Percentiles rank a stretch among this genome's conserved stretches.
These are phyloP conservation scores for Coniferiporia weirii DNA, from an alignment of 1,284 basidiomycete species.

Conservation along the genomic window DNA sequence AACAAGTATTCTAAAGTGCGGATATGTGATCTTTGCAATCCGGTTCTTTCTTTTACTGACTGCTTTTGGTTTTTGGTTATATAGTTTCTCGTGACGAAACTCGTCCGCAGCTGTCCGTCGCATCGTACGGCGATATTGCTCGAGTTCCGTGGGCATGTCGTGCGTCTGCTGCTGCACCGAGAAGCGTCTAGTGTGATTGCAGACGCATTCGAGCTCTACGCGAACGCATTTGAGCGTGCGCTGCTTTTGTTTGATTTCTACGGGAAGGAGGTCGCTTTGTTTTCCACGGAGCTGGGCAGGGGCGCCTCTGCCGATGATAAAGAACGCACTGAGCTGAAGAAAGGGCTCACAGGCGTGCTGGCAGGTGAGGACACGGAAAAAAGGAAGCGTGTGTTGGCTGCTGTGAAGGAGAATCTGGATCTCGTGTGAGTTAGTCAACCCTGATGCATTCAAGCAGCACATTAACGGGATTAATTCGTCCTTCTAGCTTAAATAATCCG, in stretches of 20 bases:
- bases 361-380: conserved; percentile 60
- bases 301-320: conserved; percentile 46
- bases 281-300: conserved; percentile 34
- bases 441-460: neutral
- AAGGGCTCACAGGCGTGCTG: conserved; percentile 62
- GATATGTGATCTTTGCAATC: conserved; percentile 4
- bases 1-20: conserved; percentile 84
- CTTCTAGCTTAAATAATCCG: conserved; percentile 74
- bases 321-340: conserved; percentile 58
- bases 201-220: conserved; percentile 82
- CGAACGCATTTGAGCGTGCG: conserved; percentile 76
- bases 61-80: neutral
- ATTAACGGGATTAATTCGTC: neutral
- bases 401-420: conserved; percentile 68
- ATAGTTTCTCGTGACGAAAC: conserved; percentile 80
- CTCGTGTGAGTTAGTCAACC: conserved; percentile 55
- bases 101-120: conserved; percentile 71
- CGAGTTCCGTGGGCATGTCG: conserved; percentile 70
- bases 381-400: conserved; percentile 57
- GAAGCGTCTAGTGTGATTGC: conserved; percentile 79
- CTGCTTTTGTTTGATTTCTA: conserved; percentile 82
- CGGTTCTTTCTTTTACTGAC: neutral
- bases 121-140: conserved; percentile 69
- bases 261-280: conserved; percentile 77
- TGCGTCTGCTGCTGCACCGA: conserved; percentile 73